Evolutionary conservation across 306 rosid genomes (phyloP).

Genomic region (Prunus kanzakura): DNA sequence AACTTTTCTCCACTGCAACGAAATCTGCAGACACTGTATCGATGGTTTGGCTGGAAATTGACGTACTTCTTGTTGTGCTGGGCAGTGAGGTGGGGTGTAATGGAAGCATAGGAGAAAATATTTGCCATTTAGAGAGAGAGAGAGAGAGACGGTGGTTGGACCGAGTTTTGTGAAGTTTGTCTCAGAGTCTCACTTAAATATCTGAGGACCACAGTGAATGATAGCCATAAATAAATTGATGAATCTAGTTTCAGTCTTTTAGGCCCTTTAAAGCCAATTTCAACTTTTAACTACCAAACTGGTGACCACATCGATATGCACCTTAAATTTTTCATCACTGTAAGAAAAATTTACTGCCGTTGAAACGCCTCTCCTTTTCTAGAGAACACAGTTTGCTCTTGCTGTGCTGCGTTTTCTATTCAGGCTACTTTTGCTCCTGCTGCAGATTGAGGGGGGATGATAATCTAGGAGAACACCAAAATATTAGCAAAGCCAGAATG

Average conservation of each 20-base stretch:
- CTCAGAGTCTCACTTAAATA: conserved; percentile 22
- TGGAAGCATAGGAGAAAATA: conserved; percentile 36
- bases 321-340: neutral
- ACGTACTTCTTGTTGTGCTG: conserved; percentile 2
- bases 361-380: neutral
- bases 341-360: neutral
- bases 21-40: conserved; percentile 24
- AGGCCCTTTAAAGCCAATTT: neutral
- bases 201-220: conserved; percentile 15
- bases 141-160: neutral
- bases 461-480: neutral
- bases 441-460: neutral
- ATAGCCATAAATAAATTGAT: conserved; percentile 32
- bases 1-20: conserved; percentile 50
- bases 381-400: too few species aligned
- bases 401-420: neutral
- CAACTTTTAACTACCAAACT: neutral
- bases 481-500: neutral
- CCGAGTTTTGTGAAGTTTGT: neutral
- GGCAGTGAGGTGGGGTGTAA: conserved; percentile 19
- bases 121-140: conserved; percentile 36
- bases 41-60: conserved; percentile 28
- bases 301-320: too few species aligned
- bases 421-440: neutral
- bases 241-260: neutral